phyloP scores from a whole-genome alignment of 2,329 filamentous ascomycete genomes.

The Microdochium trichocladiopsis region DNA sequence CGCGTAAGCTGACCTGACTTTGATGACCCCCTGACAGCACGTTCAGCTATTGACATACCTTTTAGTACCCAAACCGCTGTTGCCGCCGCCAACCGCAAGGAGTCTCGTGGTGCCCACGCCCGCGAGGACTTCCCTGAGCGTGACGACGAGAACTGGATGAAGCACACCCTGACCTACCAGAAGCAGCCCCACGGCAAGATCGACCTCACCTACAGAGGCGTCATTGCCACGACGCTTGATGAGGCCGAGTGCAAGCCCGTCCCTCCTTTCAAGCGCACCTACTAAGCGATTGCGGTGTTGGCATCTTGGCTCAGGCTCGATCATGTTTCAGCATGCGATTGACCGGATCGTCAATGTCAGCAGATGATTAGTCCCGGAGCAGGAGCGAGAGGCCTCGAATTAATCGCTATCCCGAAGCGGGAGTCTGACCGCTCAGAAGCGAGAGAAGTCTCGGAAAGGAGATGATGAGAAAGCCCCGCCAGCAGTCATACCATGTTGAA shows the following conservation, averaged over 20 bases:
- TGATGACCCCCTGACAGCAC: conserved; percentile 9
- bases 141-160: conserved; percentile 98
- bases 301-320: neutral
- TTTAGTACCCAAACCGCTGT: conserved; percentile 79
- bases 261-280: conserved; percentile 91
- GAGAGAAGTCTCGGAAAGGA: neutral
- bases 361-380: too few species aligned
- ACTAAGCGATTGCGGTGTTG: conserved; percentile 43
- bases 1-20: conserved; percentile 58
- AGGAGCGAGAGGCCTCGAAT: too few species aligned
- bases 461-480: neutral
- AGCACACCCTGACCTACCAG: conserved; percentile 96
- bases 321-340: too few species aligned
- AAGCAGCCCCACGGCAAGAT: conserved; percentile 84
- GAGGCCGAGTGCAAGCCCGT: conserved; percentile 95
- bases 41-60: conserved; percentile 6
- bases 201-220: conserved; percentile 78
- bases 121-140: conserved; percentile 94
- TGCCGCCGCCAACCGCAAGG: conserved; percentile 87
- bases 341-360: too few species aligned
- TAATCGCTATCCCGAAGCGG: neutral
- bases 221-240: conserved; percentile 78
- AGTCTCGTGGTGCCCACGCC: conserved; percentile 94
- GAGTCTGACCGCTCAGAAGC: neutral
- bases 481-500: neutral